Evolutionary conservation across 2,329 filamentous ascomycete genomes (phyloP).

Genomic region (Lasiodiplodia sp.): DNA sequence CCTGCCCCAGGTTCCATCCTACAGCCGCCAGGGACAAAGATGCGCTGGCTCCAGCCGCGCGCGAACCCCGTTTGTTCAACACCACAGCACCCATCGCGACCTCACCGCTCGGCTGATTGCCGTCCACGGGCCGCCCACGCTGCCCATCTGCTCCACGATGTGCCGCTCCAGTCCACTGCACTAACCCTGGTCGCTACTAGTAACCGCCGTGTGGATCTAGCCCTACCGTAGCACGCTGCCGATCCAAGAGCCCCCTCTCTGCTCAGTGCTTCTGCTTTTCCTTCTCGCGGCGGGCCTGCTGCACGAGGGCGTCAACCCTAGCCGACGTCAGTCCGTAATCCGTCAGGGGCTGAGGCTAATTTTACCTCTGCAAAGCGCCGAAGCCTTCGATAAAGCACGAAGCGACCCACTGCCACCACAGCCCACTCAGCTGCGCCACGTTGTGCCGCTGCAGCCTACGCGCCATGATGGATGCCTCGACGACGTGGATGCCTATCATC

Average conservation of each 20-base stretch:
- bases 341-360: slow-evolving; percentile 23
- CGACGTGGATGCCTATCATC: slow-evolving; percentile 69
- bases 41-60: slow-evolving; percentile 6
- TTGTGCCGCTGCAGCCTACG: slow-evolving; percentile 58
- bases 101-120: slow-evolving; percentile 27
- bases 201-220: slow-evolving; percentile 27
- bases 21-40: slow-evolving; percentile 7
- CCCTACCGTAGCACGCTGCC: slow-evolving; percentile 15
- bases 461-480: slow-evolving; percentile 65
- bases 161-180: slow-evolving; percentile 23
- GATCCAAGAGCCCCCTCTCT: slow-evolving; percentile 14
- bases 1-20: not conserved
- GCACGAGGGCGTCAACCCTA: slow-evolving; percentile 28
- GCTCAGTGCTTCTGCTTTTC: slow-evolving; percentile 49
- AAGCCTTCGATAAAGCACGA: slow-evolving; percentile 62
- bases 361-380: slow-evolving; percentile 53
- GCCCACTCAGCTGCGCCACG: slow-evolving; percentile 54
- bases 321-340: slow-evolving; percentile 16
- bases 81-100: slow-evolving; percentile 3
- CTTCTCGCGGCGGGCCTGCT: slow-evolving; percentile 40
- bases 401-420: slow-evolving; percentile 64
- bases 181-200: slow-evolving; percentile 23
- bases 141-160: slow-evolving; percentile 29
- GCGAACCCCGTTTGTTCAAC: not conserved
- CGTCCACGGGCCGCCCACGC: slow-evolving; percentile 18